Evolutionary conservation across 345 rosid species (phyloP).

Genomic region (Nasturtium officinale): DNA sequence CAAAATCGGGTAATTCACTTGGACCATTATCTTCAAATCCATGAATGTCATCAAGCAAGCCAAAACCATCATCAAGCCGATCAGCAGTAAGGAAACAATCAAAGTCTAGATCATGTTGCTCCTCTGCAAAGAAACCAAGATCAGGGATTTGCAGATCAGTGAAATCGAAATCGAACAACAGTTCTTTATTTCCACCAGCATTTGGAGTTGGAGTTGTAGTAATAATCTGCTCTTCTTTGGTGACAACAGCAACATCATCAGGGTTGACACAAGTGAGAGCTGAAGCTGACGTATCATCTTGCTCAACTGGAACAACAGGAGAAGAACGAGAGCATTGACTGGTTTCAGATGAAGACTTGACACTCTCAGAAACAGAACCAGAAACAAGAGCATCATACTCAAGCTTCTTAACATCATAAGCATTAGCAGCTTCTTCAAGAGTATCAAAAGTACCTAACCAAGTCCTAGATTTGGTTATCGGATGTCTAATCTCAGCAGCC

Average conservation of each 20-base stretch:
- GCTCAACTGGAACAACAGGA: constrained; percentile 53
- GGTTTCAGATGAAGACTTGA: constrained; percentile 44
- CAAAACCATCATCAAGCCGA: constrained; percentile 54
- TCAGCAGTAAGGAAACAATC: constrained; percentile 54
- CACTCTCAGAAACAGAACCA: constrained; percentile 10
- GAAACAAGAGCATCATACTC: constrained; percentile 60
- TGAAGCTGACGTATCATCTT: constrained; percentile 51
- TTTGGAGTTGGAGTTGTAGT: neutral
- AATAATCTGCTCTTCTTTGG: neutral
- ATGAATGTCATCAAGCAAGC: constrained; percentile 55
- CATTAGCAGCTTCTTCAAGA: constrained; percentile 80
- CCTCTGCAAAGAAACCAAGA: constrained; percentile 51
- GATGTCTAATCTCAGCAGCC: constrained; percentile 97
- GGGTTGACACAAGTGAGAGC: constrained; percentile 19
- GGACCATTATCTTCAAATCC: constrained; percentile 52
- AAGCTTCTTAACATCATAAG: constrained; percentile 62
- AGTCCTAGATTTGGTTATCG: constrained; percentile 54
- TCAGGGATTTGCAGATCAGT: constrained; percentile 54
- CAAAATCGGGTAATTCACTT: constrained; percentile 78
- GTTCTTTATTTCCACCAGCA: constrained; percentile 23
- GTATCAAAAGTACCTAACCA: constrained; percentile 95
- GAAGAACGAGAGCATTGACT: constrained; percentile 63
- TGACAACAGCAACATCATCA: neutral
- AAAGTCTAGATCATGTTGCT: constrained; percentile 46
- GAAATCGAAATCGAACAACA: constrained; percentile 36